Percentiles rank a stretch among this genome's conserved stretches.
Evolutionary conservation across 2,329 filamentous ascomycete genomes (phyloP).

Genomic region (Fusarium oligoseptatum): DNA sequence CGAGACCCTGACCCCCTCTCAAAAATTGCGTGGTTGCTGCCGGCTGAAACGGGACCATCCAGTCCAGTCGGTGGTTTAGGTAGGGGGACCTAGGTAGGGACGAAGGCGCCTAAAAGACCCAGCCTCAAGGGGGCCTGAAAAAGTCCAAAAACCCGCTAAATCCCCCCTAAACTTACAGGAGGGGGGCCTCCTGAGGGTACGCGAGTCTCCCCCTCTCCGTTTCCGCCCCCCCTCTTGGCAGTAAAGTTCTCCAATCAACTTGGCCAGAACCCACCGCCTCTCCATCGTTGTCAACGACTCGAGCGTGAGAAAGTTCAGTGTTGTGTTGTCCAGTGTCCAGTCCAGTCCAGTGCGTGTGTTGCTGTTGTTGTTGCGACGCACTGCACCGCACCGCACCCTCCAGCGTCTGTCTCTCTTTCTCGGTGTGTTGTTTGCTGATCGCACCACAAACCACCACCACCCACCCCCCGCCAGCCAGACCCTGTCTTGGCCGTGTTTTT

Average conservation of each 20-base stretch:
- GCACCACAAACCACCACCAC: slow-evolving; percentile 27
- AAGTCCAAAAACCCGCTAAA: slow-evolving; percentile 20
- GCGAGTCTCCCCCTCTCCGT: slow-evolving; percentile 22
- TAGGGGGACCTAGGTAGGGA: not conserved
- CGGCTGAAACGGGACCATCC: slow-evolving; percentile 10
- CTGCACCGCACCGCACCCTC: slow-evolving; percentile 15
- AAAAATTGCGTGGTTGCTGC: slow-evolving; percentile 23
- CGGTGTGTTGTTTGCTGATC: slow-evolving; percentile 33
- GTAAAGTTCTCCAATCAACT: slow-evolving; percentile 41
- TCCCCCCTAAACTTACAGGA: slow-evolving; percentile 35
- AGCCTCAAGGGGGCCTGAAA: slow-evolving; percentile 9
- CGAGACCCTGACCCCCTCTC: slow-evolving; percentile 14
- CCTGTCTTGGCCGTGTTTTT: slow-evolving; percentile 34
- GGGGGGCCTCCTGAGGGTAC: slow-evolving; percentile 12
- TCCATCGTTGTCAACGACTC: slow-evolving; percentile 33
- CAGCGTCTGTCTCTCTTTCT: slow-evolving; percentile 26
- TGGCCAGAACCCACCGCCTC: slow-evolving; percentile 43
- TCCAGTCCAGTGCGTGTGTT: not conserved
- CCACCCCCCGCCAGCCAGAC: slow-evolving; percentile 38
- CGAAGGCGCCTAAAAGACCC: not conserved
- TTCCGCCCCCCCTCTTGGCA: slow-evolving; percentile 33
- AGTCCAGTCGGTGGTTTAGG: not conserved
- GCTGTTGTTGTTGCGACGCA: slow-evolving; percentile 36
- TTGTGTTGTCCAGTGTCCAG: not conserved
- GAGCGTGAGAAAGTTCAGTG: not conserved